phyloP scores from a whole-genome alignment of 208 protist genomes.

The Leishmania tropica region DNA sequence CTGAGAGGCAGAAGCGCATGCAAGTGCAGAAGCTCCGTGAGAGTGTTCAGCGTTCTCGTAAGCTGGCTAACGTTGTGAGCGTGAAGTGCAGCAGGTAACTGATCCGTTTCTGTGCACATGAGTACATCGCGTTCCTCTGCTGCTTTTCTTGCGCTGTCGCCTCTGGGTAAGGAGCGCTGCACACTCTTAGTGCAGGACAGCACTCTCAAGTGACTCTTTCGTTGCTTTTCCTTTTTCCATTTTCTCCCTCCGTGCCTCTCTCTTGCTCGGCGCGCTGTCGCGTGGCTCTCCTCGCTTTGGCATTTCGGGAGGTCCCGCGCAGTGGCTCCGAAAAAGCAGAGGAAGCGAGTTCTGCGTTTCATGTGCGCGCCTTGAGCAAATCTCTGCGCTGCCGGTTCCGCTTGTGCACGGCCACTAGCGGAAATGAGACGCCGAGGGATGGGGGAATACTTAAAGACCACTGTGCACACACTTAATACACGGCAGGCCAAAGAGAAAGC shows the following conservation, averaged over 20 bases:
- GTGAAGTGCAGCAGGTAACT: constrained; percentile 17
- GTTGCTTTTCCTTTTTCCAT: background rate
- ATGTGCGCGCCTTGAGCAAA: background rate
- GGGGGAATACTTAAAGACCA: background rate
- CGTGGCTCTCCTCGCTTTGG: background rate
- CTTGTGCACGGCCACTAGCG: background rate
- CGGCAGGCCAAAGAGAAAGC: background rate
- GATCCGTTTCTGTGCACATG: background rate
- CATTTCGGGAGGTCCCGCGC: background rate
- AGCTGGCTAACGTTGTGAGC: constrained; percentile 7
- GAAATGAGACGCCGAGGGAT: background rate
- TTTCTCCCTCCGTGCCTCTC: too few relatives aligned
- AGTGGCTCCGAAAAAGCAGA: background rate
- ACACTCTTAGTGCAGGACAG: background rate
- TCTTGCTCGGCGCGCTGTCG: background rate
- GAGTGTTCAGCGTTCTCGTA: constrained; percentile 24
- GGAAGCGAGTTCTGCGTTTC: background rate
- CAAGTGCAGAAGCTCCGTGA: constrained; percentile 47
- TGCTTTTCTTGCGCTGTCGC: background rate
- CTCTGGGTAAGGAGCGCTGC: background rate
- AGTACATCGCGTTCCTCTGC: background rate
- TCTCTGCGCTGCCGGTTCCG: background rate
- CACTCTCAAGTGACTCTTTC: background rate
- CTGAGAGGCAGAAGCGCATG: constrained; percentile 40
- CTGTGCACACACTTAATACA: background rate